A percentile compares a stretch with the other conserved stretches of the same genome.
These are phyloP conservation scores for Carex scoparia DNA, from an alignment of 176 grass and related monocot genomes.

Conservation along the genomic window DNA sequence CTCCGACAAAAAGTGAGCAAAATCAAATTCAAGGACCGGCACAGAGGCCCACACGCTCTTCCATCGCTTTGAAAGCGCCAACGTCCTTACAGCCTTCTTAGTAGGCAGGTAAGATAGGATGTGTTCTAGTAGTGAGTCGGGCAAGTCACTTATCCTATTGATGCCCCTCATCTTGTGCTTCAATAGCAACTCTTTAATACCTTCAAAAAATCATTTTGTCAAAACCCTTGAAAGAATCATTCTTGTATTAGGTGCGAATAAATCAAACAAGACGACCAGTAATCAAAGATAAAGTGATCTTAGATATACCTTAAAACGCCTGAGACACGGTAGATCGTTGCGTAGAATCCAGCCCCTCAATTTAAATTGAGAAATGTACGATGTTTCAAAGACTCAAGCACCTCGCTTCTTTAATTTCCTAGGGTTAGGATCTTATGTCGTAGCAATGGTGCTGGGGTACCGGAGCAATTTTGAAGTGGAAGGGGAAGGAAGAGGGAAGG, in stretches of 20 bases:
- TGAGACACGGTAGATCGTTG: not conserved
- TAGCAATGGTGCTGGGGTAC: not conserved
- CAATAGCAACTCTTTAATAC: not conserved
- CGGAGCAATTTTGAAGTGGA: not conserved
- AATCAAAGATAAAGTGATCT: not conserved
- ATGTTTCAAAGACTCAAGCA: not conserved
- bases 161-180: not conserved
- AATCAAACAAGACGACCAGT: not conserved
- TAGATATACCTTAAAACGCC: not conserved
- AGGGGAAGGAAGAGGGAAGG: too few relatives aligned
- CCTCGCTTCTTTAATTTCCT: not conserved
- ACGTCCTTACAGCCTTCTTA: not conserved
- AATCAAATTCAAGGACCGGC: not conserved
- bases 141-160: not conserved
- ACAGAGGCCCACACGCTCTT: not conserved
- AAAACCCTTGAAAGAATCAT: not conserved
- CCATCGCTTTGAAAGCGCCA: not conserved
- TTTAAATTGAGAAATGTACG: not conserved
- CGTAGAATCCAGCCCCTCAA: not conserved
- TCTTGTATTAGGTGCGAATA: not conserved
- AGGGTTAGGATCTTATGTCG: not conserved
- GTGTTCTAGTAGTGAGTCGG: not conserved
- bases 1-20: not conserved
- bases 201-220: not conserved
- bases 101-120: not conserved